Evolutionary conservation across 176 grass and related monocot genomes (phyloP).

Genomic region (Cenchrus purpureus): DNA sequence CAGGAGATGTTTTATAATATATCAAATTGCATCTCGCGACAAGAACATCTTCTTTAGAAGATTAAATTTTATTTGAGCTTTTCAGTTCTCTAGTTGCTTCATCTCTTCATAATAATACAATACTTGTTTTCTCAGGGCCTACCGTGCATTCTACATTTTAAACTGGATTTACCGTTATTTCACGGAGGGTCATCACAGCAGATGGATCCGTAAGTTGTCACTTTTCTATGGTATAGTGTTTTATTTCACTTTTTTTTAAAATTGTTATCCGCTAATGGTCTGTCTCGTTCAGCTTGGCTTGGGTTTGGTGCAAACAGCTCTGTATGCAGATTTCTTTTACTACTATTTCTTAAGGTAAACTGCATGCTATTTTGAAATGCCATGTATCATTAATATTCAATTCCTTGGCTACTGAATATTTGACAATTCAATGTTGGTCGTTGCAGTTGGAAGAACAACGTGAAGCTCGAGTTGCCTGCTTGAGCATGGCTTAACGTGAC

Average conservation of each 20-base stretch:
- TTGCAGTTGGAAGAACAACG: conserved; percentile 98
- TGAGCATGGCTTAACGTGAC: conserved; percentile 36
- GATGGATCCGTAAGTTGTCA: conserved; percentile 80
- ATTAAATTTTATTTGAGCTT: neutral
- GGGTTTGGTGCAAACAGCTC: conserved; percentile 88
- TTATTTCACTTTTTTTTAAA: neutral
- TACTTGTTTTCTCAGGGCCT: conserved; percentile 62
- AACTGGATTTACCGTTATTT: conserved; percentile 98
- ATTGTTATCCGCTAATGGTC: neutral
- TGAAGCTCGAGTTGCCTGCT: conserved; percentile 89
- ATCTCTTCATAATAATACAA: neutral
- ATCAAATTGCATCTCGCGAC: neutral
- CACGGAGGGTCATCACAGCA: conserved; percentile 69
- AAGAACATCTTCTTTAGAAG: neutral
- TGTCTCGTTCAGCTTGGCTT: conserved; percentile 76
- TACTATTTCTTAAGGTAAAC: conserved; percentile 97
- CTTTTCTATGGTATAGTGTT: neutral
- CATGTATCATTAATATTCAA: neutral
- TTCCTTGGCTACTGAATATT: neutral
- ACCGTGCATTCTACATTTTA: conserved; percentile 90
- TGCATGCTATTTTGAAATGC: neutral
- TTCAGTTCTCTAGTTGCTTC: neutral
- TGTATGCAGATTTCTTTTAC: conserved; percentile 97
- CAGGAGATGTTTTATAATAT: neutral
- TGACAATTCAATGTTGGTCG: neutral